Base-by-base conservation (phyloP, 2,329 filamentous ascomycete genomes). In the Stachybotrys chlorohalonatus region DNA sequence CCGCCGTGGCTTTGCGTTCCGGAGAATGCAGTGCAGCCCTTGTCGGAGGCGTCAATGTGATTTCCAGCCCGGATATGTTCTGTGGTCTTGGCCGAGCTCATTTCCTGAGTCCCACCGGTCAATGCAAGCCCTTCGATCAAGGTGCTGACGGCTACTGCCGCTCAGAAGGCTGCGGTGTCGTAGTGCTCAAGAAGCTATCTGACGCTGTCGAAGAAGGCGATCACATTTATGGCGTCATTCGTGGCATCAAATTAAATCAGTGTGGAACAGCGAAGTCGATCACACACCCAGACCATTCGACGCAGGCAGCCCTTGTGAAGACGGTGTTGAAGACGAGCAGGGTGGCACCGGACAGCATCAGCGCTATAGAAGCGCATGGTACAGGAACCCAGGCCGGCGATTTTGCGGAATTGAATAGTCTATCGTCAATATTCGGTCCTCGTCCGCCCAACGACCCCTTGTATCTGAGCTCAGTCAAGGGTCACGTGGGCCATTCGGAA, bases 301-400 rank as follows among this genome's bases (percentile, higher is more conserved):
- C 62, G 1, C 59, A 63, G 47, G 56, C 57, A 11, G 52, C 49
- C 1, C 53, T 65, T 1, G 83, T 82, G 66, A 77, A 78, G 60
- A 45, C 30, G 36, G 53, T 54, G 31, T 16, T 52, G n/a, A 52
- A 52, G 32, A 42, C 17, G 3, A 52, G 50, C 50, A 11, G 50
- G 17, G 53, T 30, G 30, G 47, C 39, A 24, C 49, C 42, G 6
- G 53, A 48, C 36, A 52, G 50, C 50, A 47, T 54, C 31, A 54
- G 52, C 62, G 84, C 83, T 59, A 86, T 94, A 6, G 90, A 95
- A 70, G 90, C 93, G 84, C 90, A 95, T 68, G 90, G 90, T 9
- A 94, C 90, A 89, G 50, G 90, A 49, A 95, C 90, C 0, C 88
- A 93, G 68, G 89, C 88, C 48, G 90, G 89, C 57, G 90, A 95